Percentiles rank a stretch among this genome's conserved stretches.
Evolutionary conservation across 2,329 filamentous ascomycete species (phyloP).

Genomic region (Ascosphaera pollenicola): DNA sequence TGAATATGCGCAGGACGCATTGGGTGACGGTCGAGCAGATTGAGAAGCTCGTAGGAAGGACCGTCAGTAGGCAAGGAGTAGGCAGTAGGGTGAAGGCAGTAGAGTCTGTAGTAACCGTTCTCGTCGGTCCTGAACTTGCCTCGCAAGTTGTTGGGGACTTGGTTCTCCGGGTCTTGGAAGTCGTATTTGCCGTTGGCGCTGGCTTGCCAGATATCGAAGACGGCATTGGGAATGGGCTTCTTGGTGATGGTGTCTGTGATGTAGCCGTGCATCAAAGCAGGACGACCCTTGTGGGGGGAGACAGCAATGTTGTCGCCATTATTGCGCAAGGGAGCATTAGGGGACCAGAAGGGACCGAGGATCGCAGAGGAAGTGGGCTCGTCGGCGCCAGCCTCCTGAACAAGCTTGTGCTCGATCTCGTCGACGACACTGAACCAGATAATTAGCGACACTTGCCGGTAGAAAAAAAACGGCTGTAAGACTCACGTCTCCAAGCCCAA

Average conservation of each 20-base stretch:
- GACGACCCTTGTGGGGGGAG: constrained; percentile 34
- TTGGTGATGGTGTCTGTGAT: constrained; percentile 43
- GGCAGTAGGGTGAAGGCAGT: constrained; percentile 52
- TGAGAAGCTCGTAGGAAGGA: constrained; percentile 30
- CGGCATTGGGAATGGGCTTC: constrained; percentile 42
- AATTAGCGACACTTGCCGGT: constrained; percentile 10
- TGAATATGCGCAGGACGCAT: constrained; percentile 41
- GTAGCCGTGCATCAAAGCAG: constrained; percentile 46
- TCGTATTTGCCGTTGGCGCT: constrained; percentile 57
- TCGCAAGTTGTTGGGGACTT: constrained; percentile 50
- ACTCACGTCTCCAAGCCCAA: constrained; percentile 43
- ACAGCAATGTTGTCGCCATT: constrained; percentile 46
- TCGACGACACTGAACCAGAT: constrained; percentile 35
- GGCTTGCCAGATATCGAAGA: constrained; percentile 62
- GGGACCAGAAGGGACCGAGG: constrained; percentile 59
- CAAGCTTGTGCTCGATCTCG: constrained; percentile 50
- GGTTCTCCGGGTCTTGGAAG: constrained; percentile 50
- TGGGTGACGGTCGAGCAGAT: constrained; percentile 33
- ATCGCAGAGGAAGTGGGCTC: constrained; percentile 54
- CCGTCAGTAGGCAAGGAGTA: constrained; percentile 49
- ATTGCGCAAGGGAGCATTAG: constrained; percentile 49
- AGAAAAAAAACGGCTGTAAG: not conserved
- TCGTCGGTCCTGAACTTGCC: constrained; percentile 53
- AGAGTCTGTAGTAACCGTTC: constrained; percentile 49
- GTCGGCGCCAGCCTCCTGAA: constrained; percentile 35